Evolutionary conservation across 192 early-diverging fungal genomes (phyloP), one percentile per base, ranked within the genome.

Genomic region (Coemansia sp.): DNA sequence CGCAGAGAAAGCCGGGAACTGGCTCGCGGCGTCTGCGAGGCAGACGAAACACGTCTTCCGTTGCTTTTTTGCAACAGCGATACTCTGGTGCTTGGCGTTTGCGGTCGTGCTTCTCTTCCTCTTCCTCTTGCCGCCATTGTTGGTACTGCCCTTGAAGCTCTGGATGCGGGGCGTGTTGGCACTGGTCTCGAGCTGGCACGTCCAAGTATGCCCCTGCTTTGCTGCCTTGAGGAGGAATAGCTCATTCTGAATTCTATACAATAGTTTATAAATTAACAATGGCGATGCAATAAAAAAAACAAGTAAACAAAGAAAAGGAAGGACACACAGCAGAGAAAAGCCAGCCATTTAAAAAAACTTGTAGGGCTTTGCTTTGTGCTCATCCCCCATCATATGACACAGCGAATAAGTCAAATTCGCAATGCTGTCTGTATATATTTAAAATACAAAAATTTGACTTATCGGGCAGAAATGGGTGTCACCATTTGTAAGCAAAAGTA

Each of bases 131-230:
- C n/a, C 46, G 63, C 21, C n/a, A 28, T 16, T 64, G 49, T 37
- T 18, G 48, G 45, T 63, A 21, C 45, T 35, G 46, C 28, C 10
- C 46, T 49, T 23, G 49, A 43, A 23, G 57, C 35, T 26, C 69
- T 64, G 23, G 63, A 71, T 29, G 29, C 49, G 3, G 49, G 62
- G 15, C 62, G 62, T 20, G 53, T 29, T 7, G n/a, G 26, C 12
- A 13, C 15, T 57, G 31, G 55, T 31, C 55, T 57, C 18, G 55
- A 33, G 30, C 55, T n/a, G 4, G 55, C 2, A 15, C 55, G 31
- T 31, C 55, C 18, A 7, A 45, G 39, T 1, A 18, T 29, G 4
- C n/a, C 63, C 57, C 18, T 63, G 8, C 21, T 57, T 57, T 30
- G 55, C 30, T 57, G 55, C 7, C 31, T 31, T 15, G 31, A 57